phyloP scores from a whole-genome alignment of 345 rosid genomes.

The Brassica nigra region DNA sequence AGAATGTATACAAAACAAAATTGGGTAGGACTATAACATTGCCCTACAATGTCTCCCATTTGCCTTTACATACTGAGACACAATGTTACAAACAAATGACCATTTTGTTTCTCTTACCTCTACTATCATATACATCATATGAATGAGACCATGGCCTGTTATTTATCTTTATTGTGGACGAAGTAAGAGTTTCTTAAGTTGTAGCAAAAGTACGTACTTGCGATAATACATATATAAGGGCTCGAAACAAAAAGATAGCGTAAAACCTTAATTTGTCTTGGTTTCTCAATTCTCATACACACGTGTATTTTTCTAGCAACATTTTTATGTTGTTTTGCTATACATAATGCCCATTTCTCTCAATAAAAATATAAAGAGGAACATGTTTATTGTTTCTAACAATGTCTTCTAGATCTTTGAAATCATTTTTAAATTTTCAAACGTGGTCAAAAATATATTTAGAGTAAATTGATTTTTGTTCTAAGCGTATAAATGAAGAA shows the following conservation, averaged over 20 bases:
- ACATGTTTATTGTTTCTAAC: neutral
- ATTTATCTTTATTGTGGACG: constrained; percentile 14
- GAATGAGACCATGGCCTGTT: neutral
- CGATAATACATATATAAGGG: constrained; percentile 9
- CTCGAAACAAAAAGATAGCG: constrained; percentile 24
- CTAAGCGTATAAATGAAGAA: neutral
- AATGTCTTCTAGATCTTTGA: neutral
- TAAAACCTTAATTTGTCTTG: neutral
- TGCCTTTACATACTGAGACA: constrained; percentile 41
- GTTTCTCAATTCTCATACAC: constrained; percentile 20
- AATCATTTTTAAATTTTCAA: neutral
- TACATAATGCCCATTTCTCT: neutral
- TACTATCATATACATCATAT: constrained; percentile 1
- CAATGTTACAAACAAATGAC: constrained; percentile 18
- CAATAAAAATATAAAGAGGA: neutral
- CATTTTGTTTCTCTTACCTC: constrained; percentile 30
- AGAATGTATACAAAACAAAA: constrained; percentile 34
- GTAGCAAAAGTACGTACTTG: constrained; percentile 37
- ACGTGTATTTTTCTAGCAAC: constrained; percentile 6
- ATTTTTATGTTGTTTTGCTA: neutral
- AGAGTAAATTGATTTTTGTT: neutral
- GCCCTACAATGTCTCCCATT: constrained; percentile 39
- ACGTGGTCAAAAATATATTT: neutral
- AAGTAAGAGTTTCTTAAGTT: constrained; percentile 27
- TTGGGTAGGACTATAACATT: constrained; percentile 40